Evolutionary conservation across 148 eudicot genomes (phyloP).

Genomic region (Rhododendron vialii): DNA sequence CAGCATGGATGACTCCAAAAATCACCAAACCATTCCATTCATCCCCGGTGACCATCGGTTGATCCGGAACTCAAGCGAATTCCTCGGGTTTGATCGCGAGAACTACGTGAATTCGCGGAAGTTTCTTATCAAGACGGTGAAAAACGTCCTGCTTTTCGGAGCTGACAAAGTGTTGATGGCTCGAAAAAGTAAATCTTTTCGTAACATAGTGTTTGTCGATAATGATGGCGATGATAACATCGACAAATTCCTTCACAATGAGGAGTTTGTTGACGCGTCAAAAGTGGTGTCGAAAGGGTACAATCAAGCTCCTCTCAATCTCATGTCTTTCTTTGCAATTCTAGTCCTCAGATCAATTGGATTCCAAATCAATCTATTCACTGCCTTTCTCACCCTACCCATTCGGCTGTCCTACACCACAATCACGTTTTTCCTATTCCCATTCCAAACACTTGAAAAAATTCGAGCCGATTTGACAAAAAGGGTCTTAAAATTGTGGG

Average conservation of each 20-base stretch:
- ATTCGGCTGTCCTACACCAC: slow-evolving; percentile 22
- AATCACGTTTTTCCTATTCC: slow-evolving; percentile 27
- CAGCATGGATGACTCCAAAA: slow-evolving; percentile 9
- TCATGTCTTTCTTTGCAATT: slow-evolving; percentile 11
- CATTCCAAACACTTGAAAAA: slow-evolving; percentile 20
- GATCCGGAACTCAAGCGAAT: not conserved
- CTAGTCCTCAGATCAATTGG: slow-evolving; percentile 20
- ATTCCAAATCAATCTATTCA: slow-evolving; percentile 23
- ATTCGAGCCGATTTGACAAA: slow-evolving; percentile 7
- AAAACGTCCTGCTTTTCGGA: slow-evolving; percentile 13
- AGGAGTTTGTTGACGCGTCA: slow-evolving; percentile 5
- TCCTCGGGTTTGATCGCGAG: slow-evolving; percentile 6
- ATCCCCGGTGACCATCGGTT: not conserved
- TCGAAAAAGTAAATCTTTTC: slow-evolving; percentile 2
- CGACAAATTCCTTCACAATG: not conserved
- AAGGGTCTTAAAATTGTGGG: slow-evolving; percentile 13
- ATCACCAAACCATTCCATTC: slow-evolving; percentile 10
- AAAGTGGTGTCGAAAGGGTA: slow-evolving; percentile 13
- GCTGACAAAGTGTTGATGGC: slow-evolving; percentile 27
- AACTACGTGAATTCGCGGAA: not conserved
- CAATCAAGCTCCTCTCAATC: slow-evolving; percentile 13
- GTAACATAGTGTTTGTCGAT: not conserved
- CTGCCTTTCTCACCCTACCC: slow-evolving; percentile 26
- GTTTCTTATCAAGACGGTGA: not conserved
- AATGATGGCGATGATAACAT: not conserved